phyloP scores from a whole-genome alignment of 768 basidiomycete species.

The Leccinum incarnatum region DNA sequence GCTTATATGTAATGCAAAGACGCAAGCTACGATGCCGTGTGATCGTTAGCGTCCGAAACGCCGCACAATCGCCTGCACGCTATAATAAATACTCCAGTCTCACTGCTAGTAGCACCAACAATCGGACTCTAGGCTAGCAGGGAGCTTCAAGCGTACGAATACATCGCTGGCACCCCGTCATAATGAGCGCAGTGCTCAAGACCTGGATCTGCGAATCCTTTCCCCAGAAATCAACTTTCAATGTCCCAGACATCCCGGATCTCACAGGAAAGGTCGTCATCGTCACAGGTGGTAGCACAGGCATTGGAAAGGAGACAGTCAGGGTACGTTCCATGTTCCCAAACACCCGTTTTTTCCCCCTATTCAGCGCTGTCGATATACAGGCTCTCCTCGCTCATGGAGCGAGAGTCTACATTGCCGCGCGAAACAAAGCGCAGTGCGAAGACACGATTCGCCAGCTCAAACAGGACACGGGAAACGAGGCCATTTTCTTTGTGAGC shows the following conservation, averaged over 20 bases:
- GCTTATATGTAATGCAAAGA: too few species aligned
- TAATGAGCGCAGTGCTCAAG: constrained; percentile 1
- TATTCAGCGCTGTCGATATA: neutral
- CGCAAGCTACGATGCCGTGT: too few species aligned
- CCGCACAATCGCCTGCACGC: neutral
- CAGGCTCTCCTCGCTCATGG: constrained; percentile 29
- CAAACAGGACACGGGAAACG: constrained; percentile 31
- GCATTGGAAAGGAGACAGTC: constrained; percentile 29
- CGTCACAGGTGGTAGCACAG: constrained; percentile 35
- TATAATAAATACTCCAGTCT: neutral
- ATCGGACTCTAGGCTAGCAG: too few species aligned
- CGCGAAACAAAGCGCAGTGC: constrained; percentile 24
- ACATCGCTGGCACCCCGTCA: neutral
- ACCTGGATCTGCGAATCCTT: constrained; percentile 11
- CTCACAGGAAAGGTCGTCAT: constrained; percentile 34
- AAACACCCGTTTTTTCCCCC: neutral
- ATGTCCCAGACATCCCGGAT: constrained; percentile 32
- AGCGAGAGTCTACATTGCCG: constrained; percentile 38
- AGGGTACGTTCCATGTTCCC: neutral
- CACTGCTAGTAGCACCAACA: neutral
- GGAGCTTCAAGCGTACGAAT: neutral
- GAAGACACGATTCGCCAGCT: constrained; percentile 32
- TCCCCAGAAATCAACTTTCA: constrained; percentile 29
- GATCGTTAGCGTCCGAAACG: neutral
- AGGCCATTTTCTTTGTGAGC: constrained; percentile 29